Percentiles rank a stretch among this genome's conserved stretches.
Conservation (phyloP, 2,329 filamentous ascomycete species). For the Cytospora piceicola region DNA sequence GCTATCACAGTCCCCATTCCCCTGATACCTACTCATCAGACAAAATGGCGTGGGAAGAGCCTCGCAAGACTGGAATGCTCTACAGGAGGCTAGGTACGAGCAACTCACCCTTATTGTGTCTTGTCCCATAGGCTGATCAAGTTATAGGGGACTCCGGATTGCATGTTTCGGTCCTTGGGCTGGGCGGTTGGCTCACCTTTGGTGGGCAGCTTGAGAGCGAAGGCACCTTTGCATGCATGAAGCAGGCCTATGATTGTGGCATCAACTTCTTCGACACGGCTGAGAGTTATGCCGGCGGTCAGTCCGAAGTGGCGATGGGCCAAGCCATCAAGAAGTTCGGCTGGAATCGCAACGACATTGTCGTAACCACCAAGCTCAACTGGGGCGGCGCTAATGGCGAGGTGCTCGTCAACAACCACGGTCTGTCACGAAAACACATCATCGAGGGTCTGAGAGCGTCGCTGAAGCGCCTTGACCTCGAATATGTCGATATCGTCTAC, state of each 20-base stretch:
- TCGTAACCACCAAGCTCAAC: slow-evolving; percentile 67
- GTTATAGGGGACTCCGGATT: slow-evolving; percentile 60
- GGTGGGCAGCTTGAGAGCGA: slow-evolving; percentile 44
- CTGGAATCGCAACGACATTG: slow-evolving; percentile 65
- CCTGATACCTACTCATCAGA: neutral
- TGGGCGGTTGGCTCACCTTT: slow-evolving; percentile 71
- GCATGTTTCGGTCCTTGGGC: slow-evolving; percentile 72
- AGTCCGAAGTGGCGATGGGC: slow-evolving; percentile 68
- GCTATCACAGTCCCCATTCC: neutral
- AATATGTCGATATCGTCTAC: slow-evolving; percentile 71
- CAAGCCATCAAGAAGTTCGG: slow-evolving; percentile 62
- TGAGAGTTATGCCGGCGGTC: slow-evolving; percentile 62
- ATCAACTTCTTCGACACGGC: slow-evolving; percentile 69
- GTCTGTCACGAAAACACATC: slow-evolving; percentile 64
- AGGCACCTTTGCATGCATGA: slow-evolving; percentile 63
- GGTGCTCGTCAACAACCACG: slow-evolving; percentile 63
- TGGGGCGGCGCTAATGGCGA: slow-evolving; percentile 66
- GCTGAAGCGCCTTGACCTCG: slow-evolving; percentile 58
- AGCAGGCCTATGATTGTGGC: slow-evolving; percentile 62
- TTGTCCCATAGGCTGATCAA: slow-evolving; percentile 6
- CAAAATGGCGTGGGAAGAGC: slow-evolving; percentile 49
- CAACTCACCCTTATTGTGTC: neutral
- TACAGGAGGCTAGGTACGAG: slow-evolving; percentile 42
- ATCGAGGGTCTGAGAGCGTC: slow-evolving; percentile 63
- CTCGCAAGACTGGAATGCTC: slow-evolving; percentile 49